A percentile compares a stretch with the other conserved stretches of the same genome.
Evolutionary conservation across 495 filamentous ascomycete genomes (phyloP).

Genomic region (Hyaloscypha finlandica): DNA sequence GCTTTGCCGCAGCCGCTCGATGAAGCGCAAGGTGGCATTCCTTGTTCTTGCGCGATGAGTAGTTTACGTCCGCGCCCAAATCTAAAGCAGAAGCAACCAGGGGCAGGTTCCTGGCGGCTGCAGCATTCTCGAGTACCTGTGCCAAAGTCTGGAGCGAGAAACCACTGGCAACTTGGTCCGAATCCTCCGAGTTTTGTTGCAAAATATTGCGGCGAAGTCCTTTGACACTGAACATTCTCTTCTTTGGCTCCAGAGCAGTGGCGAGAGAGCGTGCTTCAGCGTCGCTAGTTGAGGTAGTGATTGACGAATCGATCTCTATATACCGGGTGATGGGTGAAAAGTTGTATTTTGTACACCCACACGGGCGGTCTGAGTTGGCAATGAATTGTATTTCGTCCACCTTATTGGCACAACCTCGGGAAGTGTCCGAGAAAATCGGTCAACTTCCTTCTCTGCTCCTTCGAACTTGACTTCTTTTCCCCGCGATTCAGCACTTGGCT

Average conservation of each 20-base stretch:
- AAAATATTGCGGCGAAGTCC: neutral
- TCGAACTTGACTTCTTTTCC: neutral
- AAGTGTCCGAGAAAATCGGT: neutral
- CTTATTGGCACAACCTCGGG: neutral
- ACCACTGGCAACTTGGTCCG: neutral
- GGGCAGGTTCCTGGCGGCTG: neutral
- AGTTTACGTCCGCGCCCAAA: slow-evolving; percentile 7
- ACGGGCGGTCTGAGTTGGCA: neutral
- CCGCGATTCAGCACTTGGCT: too few relatives aligned
- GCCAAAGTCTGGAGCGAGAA: neutral
- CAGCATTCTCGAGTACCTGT: slow-evolving; percentile 4
- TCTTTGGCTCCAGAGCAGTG: neutral
- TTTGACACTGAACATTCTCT: slow-evolving; percentile 1
- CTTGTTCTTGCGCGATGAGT: neutral
- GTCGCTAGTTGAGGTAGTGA: slow-evolving; percentile 1
- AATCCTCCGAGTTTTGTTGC: neutral
- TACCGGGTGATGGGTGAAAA: neutral
- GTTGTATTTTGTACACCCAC: neutral
- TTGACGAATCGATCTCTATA: neutral
- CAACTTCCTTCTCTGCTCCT: neutral
- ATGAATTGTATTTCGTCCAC: neutral
- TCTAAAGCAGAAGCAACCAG: slow-evolving; percentile 8
- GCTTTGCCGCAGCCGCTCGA: neutral
- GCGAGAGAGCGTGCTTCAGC: neutral
- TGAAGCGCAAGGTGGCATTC: neutral